Conservation (phyloP, 2,329 filamentous ascomycete genomes). For the Massarina eburnea region DNA sequence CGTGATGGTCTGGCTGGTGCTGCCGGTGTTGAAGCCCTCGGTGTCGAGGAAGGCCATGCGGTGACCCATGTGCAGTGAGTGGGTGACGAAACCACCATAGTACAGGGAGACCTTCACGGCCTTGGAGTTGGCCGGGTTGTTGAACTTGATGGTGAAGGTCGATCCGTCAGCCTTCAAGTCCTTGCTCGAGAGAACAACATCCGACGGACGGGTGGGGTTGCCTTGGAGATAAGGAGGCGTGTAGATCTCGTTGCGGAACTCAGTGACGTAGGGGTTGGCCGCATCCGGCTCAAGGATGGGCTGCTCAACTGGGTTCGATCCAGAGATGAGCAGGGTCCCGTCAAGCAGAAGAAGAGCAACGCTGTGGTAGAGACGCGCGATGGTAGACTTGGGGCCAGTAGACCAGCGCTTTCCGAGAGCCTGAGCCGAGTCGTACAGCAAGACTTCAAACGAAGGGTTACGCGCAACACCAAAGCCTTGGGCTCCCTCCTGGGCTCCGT, state of each 20-base stretch:
- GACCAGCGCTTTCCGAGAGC: conserved; percentile 55
- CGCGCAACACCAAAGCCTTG: conserved; percentile 62
- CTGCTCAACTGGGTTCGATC: conserved; percentile 63
- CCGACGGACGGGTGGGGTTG: conserved; percentile 54
- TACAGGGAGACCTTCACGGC: conserved; percentile 56
- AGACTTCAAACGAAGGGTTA: conserved; percentile 56
- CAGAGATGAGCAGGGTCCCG: conserved; percentile 61
- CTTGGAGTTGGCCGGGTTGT: conserved; percentile 45
- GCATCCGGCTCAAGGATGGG: conserved; percentile 52
- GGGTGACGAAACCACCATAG: conserved; percentile 63
- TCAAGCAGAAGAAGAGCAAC: conserved; percentile 62
- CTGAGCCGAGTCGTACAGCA: conserved; percentile 60
- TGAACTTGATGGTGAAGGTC: conserved; percentile 54
- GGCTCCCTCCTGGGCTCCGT: conserved; percentile 59
- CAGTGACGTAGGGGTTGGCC: conserved; percentile 56
- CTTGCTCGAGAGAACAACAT: conserved; percentile 50
- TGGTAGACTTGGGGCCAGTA: conserved; percentile 47
- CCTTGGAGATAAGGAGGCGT: conserved; percentile 62
- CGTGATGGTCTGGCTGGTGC: conserved; percentile 49
- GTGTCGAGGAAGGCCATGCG: conserved; percentile 58
- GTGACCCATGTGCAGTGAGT: conserved; percentile 64
- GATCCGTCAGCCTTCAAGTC: conserved; percentile 48
- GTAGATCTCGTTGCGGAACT: conserved; percentile 64
- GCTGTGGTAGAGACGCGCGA: conserved; percentile 60
- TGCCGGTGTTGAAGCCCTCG: conserved; percentile 49